Base-by-base conservation (phyloP, 139 green algal species). In the Medakamo hakoo region DNA sequence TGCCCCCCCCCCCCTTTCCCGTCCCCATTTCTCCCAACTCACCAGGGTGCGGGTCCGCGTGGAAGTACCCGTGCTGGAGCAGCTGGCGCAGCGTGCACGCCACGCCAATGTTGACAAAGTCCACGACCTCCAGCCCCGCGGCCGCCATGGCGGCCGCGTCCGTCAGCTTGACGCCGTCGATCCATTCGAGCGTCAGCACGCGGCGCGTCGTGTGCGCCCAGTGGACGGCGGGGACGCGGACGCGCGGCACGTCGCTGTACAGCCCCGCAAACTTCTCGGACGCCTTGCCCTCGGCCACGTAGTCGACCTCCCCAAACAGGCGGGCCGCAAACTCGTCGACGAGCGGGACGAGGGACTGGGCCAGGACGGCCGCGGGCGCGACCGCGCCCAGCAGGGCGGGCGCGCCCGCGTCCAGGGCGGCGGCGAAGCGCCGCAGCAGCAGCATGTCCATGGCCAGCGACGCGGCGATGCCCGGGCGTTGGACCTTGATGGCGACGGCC, bases 181-280 rank as follows among this genome's bases (percentile, higher is more conserved):
- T 92, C 90, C 90, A 98, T 71, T 96, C 88, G 88, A 96, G 97
- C n/a, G 78, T 88, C 52, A 98, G 71, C 49, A 97, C 89, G 0
- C 83, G 70, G 16, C 67, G 56, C 52, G 64, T 66, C 32, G 80
- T 85, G 63, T 65, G 64, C 55, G 81, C 68, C 81, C 84, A 90
- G 49, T 87, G 79, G 62, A 96, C 92, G 22, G 26, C 57, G 4
- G 88, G 88, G 21, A 79, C 83, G 3, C 82, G 70, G 27, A 96
- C 80, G 2, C 81, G 76, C 16, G 82, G 69, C 66, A 93, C 76
- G 62, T 58, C 29, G 24, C 58, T 73, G 64, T 94, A 94, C 73
- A 93, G 73, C 61, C 57, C 49, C 58, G 71, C 71, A 69, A 98
- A 98, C 27, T 71, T 74, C 79, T 98, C 92, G 21, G 71, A 78